Conservation (phyloP, 176 grass and related monocot genomes). For the Musa beccarii region DNA sequence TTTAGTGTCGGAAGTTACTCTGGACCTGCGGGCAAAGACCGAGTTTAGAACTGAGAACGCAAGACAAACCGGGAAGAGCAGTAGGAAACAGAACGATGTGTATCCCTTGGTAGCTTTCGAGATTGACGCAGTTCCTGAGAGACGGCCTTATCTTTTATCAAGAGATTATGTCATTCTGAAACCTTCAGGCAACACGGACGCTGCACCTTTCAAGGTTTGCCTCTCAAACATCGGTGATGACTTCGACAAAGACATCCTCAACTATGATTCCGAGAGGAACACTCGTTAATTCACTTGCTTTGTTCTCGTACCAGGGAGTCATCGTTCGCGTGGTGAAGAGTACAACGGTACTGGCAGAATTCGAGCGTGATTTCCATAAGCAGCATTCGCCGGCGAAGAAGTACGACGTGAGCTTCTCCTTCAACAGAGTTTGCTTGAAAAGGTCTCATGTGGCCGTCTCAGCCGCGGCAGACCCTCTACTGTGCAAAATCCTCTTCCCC, state of each 20-base stretch:
- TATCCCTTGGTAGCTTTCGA: conserved; percentile 23
- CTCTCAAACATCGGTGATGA: neutral
- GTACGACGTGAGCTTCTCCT: conserved; percentile 33
- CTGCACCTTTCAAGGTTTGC: conserved; percentile 17
- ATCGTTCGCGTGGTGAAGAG: conserved; percentile 5
- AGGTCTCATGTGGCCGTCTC: conserved; percentile 25
- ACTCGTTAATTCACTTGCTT: neutral
- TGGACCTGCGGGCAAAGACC: neutral
- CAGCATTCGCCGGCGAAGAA: conserved; percentile 23
- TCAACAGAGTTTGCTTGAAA: conserved; percentile 35
- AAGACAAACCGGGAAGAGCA: neutral
- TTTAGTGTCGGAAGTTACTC: conserved; percentile 19
- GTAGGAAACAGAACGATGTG: neutral
- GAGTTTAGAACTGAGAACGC: neutral
- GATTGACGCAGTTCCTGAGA: conserved; percentile 19
- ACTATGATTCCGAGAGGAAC: neutral
- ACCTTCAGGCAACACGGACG: neutral
- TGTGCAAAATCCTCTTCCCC: conserved; percentile 29
- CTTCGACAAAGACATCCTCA: neutral
- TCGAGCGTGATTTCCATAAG: conserved; percentile 19
- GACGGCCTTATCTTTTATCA: conserved; percentile 31
- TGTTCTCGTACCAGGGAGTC: conserved; percentile 15
- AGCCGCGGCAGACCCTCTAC: conserved; percentile 15
- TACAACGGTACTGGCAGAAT: conserved; percentile 18
- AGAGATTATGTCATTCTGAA: conserved; percentile 25